These are phyloP conservation scores for Populus tremula DNA, from an alignment of 345 rosid genomes.

Conservation along the genomic window DNA sequence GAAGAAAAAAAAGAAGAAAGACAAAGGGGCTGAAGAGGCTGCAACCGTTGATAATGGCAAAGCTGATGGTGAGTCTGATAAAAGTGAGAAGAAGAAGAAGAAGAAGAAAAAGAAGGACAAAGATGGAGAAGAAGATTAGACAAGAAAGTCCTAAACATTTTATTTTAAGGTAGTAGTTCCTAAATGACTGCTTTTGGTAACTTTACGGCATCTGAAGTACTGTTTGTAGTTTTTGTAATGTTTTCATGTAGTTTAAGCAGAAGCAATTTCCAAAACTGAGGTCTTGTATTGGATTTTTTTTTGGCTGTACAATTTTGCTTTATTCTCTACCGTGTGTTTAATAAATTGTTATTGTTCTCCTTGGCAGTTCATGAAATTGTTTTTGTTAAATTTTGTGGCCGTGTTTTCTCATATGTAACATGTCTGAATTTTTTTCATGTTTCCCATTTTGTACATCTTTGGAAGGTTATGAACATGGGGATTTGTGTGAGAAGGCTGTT, in stretches of 20 bases:
- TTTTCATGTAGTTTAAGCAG: neutral
- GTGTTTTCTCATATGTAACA: neutral
- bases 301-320: neutral
- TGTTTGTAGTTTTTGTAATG: neutral
- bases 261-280: neutral
- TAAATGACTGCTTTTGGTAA: neutral
- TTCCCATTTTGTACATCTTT: neutral
- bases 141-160: constrained; percentile 30
- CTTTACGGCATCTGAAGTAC: neutral
- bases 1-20: constrained; percentile 77
- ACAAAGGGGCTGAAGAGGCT: constrained; percentile 48
- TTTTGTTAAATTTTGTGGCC: neutral
- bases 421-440: neutral
- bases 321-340: neutral
- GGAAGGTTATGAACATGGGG: neutral
- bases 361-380: neutral
- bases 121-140: constrained; percentile 47
- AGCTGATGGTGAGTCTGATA: constrained; percentile 39
- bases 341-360: neutral
- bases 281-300: neutral
- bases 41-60: constrained; percentile 32
- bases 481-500: neutral
- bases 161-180: neutral
- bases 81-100: constrained; percentile 71
- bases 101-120: constrained; percentile 62